These are phyloP conservation scores for Coccinonectria pachysandricola DNA, from an alignment of 2,329 filamentous ascomycete genomes.

Conservation along the genomic window DNA sequence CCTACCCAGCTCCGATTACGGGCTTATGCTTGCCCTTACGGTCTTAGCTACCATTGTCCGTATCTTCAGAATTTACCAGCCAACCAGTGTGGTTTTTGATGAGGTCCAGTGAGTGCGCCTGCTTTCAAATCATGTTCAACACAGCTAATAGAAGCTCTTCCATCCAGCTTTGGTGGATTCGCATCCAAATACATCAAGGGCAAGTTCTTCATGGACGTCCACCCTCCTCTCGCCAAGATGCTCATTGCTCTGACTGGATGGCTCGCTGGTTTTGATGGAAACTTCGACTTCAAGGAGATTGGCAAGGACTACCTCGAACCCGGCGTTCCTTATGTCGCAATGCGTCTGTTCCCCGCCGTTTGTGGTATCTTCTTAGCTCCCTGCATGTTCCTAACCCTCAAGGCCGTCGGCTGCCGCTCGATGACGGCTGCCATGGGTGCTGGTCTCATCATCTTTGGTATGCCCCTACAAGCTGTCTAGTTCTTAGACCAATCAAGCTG, in stretches of 20 bases:
- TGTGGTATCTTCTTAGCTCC: constrained; percentile 83
- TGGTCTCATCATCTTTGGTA: constrained; percentile 83
- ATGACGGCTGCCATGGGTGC: constrained; percentile 76
- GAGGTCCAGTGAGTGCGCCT: constrained; percentile 79
- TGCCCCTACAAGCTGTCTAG: too few relatives aligned
- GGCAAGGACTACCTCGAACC: constrained; percentile 97
- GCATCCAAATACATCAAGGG: constrained; percentile 99
- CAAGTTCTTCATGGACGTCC: constrained; percentile 99
- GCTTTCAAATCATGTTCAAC: constrained; percentile 1
- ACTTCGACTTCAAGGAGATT: constrained; percentile 99
- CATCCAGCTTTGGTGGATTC: constrained; percentile 81
- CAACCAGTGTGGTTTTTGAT: constrained; percentile 93
- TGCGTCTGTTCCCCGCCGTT: constrained; percentile 87
- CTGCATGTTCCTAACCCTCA: constrained; percentile 88
- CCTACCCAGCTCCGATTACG: constrained; percentile 74
- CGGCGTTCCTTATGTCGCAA: constrained; percentile 90
- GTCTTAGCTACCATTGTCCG: constrained; percentile 69
- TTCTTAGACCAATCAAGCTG: too few relatives aligned
- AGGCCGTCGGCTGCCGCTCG: constrained; percentile 80
- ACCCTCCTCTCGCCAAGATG: constrained; percentile 92
- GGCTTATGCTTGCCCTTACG: constrained; percentile 62
- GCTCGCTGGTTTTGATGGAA: constrained; percentile 86
- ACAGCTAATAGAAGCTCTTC: constrained; percentile 1
- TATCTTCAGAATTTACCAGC: constrained; percentile 92
- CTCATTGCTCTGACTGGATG: constrained; percentile 92